These are phyloP conservation scores for Pseudozyma thailandica DNA, from an alignment of 1,284 basidiomycete species.

Conservation along the genomic window DNA sequence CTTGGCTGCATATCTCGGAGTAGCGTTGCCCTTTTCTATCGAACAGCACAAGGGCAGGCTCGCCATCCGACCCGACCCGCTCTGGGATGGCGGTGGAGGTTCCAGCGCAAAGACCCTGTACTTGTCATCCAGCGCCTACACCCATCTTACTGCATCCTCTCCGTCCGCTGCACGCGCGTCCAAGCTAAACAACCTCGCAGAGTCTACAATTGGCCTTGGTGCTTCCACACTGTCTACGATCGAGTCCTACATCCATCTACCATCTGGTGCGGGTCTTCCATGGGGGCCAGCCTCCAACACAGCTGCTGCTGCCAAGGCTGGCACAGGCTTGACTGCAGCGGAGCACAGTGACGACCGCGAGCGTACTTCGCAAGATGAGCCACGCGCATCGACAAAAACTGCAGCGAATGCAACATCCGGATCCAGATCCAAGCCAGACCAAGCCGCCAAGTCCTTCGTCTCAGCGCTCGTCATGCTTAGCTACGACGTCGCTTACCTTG, in stretches of 20 bases:
- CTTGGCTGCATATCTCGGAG: constrained; percentile 50
- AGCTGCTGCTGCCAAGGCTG: constrained; percentile 2
- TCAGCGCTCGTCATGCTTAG: constrained; percentile 54
- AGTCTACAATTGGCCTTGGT: constrained; percentile 50
- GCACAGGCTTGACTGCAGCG: not conserved
- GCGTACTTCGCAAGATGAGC: constrained; percentile 2
- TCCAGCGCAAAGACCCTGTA: constrained; percentile 50
- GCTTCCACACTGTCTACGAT: constrained; percentile 54
- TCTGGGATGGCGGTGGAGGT: constrained; percentile 50
- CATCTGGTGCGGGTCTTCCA: constrained; percentile 27
- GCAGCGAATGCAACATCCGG: not conserved
- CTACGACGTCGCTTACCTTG: constrained; percentile 56
- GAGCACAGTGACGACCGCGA: not conserved
- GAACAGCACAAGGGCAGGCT: constrained; percentile 39
- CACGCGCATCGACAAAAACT: not conserved
- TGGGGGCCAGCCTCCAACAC: constrained; percentile 35
- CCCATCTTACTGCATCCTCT: constrained; percentile 24
- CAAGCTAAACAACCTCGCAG: constrained; percentile 42
- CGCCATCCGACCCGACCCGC: constrained; percentile 44
- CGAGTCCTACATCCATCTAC: constrained; percentile 52
- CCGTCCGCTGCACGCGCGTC: constrained; percentile 5
- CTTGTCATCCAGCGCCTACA: constrained; percentile 43
- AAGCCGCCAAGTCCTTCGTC: constrained; percentile 48
- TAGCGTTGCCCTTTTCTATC: constrained; percentile 51
- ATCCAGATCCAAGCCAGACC: constrained; percentile 33